Conservation (phyloP, 441 rosid species). For the Corymbia citriodora region DNA sequence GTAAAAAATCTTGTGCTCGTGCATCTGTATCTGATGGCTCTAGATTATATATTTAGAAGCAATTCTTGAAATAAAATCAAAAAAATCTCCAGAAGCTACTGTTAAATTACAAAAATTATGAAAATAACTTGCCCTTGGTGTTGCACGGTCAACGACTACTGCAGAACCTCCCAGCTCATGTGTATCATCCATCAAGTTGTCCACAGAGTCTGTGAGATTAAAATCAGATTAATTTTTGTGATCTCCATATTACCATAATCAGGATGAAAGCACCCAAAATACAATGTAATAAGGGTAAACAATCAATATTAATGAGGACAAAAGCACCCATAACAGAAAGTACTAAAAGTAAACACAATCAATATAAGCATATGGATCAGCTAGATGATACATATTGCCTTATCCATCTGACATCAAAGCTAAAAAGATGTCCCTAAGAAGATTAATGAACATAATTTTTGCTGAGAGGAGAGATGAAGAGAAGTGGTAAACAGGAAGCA, state of each 20-base stretch:
- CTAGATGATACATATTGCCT: neutral
- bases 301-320: neutral
- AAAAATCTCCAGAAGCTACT: neutral
- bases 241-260: neutral
- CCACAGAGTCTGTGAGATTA: constrained; percentile 62
- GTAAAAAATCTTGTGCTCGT: neutral
- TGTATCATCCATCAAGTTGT: constrained; percentile 74
- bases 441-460: neutral
- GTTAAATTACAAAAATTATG: neutral
- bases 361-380: neutral
- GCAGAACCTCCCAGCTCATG: constrained; percentile 90
- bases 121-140: constrained; percentile 61
- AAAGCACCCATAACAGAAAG: neutral
- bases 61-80: neutral
- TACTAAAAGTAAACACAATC: neutral
- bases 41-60: neutral
- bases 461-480: neutral
- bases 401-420: neutral
- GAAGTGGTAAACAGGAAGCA: neutral
- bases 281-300: neutral
- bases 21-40: neutral
- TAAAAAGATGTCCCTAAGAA: neutral
- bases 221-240: neutral
- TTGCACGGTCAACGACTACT: constrained; percentile 92
- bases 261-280: neutral